Base-by-base conservation (phyloP, 2,329 filamentous ascomycete species). In the Diaporthe humulicola region DNA sequence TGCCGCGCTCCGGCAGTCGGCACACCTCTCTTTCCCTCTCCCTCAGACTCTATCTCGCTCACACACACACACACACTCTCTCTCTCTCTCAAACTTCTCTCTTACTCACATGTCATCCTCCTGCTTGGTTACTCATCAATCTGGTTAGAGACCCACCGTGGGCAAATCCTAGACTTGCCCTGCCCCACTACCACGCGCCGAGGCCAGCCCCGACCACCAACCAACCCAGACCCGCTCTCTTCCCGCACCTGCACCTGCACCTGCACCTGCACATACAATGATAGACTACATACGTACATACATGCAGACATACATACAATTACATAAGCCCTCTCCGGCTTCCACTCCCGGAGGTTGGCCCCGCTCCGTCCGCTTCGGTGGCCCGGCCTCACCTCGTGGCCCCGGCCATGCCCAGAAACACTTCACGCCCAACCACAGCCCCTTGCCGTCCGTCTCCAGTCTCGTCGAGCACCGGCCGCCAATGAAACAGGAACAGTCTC, bases 401-500 rank as follows among this genome's bases (percentile, higher is more conserved):
- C 64, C 64, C 64, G 64, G 64, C 64, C 64, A 69, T 28, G 33
- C 17, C 33, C 64, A 69, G 30, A 67, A 67, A 54, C 48, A 69
- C 48, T 54, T 38, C 17, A 36, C n/a, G 38, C 30, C 61, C 45
- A 67, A 52, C 45, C 61, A 67, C 61, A 66, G 25, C 42, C 61
- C 30, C 9, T 25, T 50, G 42, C 56, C 56, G 15, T 52, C 9
- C 42, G 30, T 61, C 42, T 40, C 56, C 70, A 61, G 70, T 9
- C n/a, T 9, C 17, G 14, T 40, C 33, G n/a, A 61, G 57, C 57
- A 33, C 17, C 22, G 57, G 54, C 57, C 70, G 22, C 54, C 48
- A 54, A 30, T 72, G 70, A 72, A 72, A 72, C 70, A 54, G 48
- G 57, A 54, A 25, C 45, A 54, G 70, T 56, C 57, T 72, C 73